Evolutionary conservation across 768 basidiomycete genomes (phyloP), one percentile per base, ranked within the genome.

Genomic region (Lactarius vividus): DNA sequence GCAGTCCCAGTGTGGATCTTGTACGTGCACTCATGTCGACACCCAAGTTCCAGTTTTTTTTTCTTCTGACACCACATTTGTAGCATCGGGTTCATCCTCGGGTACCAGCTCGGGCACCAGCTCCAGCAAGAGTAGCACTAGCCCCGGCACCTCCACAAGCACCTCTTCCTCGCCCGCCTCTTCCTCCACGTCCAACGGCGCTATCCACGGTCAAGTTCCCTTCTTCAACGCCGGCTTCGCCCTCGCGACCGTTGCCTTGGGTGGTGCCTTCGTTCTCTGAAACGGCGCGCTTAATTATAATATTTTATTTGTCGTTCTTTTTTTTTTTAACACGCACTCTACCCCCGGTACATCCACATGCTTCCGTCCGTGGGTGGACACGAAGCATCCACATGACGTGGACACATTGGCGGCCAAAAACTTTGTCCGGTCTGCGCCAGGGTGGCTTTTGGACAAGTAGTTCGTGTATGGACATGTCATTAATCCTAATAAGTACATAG

Each of bases 1-100:
- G 62, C 2, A 54, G 2, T 0, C 42, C 4, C 66, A 79, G 65
- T 83, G 83, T 70, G 76, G 61, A n/a, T 61, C 69, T 28, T 58
- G 73, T 74, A 66, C 42, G 29, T 33, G 4, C 16, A 52, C 49
- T 2, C 9, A 13, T 6, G 11, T 10, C 2, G 8, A 13, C 11
- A 23, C 13, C 4, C 20, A 35, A 13, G 2, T 6, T 1, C 18
- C 37, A 15, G 4, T 5, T 35, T 35, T 35, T 18, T 56, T n/a
- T n/a, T n/a, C n/a, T 10, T 35, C 37, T 37, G 11, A 57, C 31
- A 40, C 56, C 6, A 28, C 39, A 29, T n/a, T 62, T 31, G 6
- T 5, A 52, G 46, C 18, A 3, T 61, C 59, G 23, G 39, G 42
- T 35, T 57, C 65, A n/a, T 9, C 63, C 8, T 11, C 44, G 40